Conservation (phyloP, 305 asterid genomes). For the Rubia tinctorum region DNA sequence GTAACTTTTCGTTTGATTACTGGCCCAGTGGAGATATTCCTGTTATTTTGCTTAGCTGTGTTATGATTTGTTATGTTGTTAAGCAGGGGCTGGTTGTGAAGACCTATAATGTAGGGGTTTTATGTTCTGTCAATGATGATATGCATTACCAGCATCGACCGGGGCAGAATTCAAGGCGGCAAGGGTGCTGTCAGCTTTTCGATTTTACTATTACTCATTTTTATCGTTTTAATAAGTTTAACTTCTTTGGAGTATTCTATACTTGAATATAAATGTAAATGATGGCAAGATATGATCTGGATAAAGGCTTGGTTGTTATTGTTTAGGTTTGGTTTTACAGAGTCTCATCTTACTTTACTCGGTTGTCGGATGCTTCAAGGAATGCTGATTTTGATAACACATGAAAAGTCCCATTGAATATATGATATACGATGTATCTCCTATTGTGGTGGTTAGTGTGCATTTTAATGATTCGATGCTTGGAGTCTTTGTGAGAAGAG, state of each 20-base stretch:
- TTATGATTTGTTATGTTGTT: too few relatives aligned
- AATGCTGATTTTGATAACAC: neutral
- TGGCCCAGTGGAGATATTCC: too few relatives aligned
- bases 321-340: neutral
- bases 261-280: too few relatives aligned
- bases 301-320: neutral
- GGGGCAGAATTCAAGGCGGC: too few relatives aligned
- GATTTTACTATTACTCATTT: neutral
- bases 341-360: neutral
- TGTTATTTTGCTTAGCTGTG: too few relatives aligned
- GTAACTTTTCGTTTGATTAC: too few relatives aligned
- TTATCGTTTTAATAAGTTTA: neutral
- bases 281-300: neutral
- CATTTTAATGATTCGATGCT: neutral
- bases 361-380: neutral
- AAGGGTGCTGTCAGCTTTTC: neutral
- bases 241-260: too few relatives aligned
- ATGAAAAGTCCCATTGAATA: neutral
- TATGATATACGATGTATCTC: neutral
- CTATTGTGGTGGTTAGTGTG: neutral
- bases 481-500: neutral
- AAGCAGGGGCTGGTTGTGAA: too few relatives aligned
- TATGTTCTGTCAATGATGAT: neutral
- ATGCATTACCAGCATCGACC: too few relatives aligned
- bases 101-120: slow-evolving; percentile 39